phyloP scores from a whole-genome alignment of 2,329 filamentous ascomycete genomes.

The Rutstroemia sp. region DNA sequence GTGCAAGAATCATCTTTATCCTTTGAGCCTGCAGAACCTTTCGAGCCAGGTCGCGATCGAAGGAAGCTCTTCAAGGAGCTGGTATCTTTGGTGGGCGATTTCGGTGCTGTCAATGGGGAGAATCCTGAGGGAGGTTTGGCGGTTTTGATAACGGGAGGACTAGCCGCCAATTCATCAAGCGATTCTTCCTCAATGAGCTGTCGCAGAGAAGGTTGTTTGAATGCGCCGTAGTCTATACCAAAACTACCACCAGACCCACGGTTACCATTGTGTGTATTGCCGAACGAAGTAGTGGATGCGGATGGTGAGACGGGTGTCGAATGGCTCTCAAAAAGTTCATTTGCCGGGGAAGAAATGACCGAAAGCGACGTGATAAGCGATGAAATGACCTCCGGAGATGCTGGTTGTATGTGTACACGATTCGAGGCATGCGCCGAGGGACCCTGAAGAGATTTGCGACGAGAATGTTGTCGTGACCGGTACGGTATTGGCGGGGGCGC shows the following conservation, averaged over 20 bases:
- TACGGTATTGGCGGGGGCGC: constrained; percentile 25
- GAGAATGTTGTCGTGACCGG: constrained; percentile 23
- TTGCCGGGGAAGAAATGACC: constrained; percentile 60
- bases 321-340: constrained; percentile 56
- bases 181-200: constrained; percentile 42
- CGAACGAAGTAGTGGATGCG: constrained; percentile 23
- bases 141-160: constrained; percentile 70
- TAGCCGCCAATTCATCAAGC: constrained; percentile 53
- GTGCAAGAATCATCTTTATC: constrained; percentile 50
- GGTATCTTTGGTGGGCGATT: constrained; percentile 35
- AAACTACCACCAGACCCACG: constrained; percentile 39
- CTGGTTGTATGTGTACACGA: constrained; percentile 27
- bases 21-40: constrained; percentile 45
- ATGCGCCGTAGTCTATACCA: constrained; percentile 67
- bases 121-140: constrained; percentile 73
- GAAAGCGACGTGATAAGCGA: constrained; percentile 63
- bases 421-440: constrained; percentile 24
- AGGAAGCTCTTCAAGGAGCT: constrained; percentile 52
- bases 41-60: constrained; percentile 52
- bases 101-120: constrained; percentile 61
- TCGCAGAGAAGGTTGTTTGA: constrained; percentile 43
- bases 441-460: constrained; percentile 26
- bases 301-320: constrained; percentile 34
- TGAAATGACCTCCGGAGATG: constrained; percentile 61
- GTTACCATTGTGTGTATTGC: constrained; percentile 17